Conservation (phyloP, 2,329 filamentous ascomycete species). For the Arthrinium puccinioides region DNA sequence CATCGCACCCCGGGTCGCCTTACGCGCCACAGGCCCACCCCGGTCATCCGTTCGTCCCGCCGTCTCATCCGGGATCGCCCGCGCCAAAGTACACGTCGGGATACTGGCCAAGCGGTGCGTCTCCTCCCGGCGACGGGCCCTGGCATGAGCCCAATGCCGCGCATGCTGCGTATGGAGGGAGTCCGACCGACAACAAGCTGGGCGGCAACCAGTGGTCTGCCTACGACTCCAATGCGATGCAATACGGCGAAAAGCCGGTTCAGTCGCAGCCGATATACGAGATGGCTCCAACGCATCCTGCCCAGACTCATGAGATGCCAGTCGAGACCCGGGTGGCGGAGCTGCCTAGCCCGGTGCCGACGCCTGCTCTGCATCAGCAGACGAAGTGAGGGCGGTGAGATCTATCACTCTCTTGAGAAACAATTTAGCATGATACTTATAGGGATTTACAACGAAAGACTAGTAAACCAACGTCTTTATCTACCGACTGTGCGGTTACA, state of each 20-base stretch:
- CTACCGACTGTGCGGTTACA: too few species aligned
- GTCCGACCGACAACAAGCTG: background rate
- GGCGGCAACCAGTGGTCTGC: background rate
- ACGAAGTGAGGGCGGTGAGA: too few species aligned
- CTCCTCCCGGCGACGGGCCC: background rate
- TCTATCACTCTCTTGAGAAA: too few species aligned
- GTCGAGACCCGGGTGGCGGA: background rate
- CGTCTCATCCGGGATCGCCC: background rate
- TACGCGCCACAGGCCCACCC: background rate
- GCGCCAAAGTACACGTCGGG: constrained; percentile 2
- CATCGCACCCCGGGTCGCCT: background rate
- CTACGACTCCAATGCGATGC: background rate
- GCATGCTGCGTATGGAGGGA: background rate
- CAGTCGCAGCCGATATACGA: background rate
- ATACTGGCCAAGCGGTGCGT: background rate
- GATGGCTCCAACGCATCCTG: background rate
- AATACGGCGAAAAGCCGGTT: background rate
- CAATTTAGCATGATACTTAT: too few species aligned
- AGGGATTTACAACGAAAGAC: too few species aligned
- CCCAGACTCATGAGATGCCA: background rate
- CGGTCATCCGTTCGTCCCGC: background rate
- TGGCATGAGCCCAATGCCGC: background rate
- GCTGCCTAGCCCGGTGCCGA: background rate
- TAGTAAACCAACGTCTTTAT: too few species aligned
- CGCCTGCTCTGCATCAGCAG: too few species aligned